phyloP scores from a whole-genome alignment of 768 basidiomycete genomes.

The Podaxis sp. region DNA sequence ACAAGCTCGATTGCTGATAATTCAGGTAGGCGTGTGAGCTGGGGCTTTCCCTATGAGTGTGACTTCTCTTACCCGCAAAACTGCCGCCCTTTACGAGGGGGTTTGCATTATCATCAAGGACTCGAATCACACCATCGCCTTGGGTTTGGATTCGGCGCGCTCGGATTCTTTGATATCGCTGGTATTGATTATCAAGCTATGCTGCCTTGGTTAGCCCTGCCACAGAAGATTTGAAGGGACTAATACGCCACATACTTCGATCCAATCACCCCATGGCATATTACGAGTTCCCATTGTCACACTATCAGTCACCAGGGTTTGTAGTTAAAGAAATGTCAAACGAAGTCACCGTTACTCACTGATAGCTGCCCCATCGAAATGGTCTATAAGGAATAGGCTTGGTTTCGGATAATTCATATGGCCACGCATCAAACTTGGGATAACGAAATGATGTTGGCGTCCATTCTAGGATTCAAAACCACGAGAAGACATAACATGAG shows the following conservation, averaged over 20 bases:
- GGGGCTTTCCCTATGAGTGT: neutral
- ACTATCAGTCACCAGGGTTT: constrained; percentile 29
- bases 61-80: constrained; percentile 33
- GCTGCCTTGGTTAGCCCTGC: neutral
- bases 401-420: constrained; percentile 39
- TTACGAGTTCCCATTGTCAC: constrained; percentile 68
- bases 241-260: constrained; percentile 50
- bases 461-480: constrained; percentile 44
- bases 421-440: constrained; percentile 45
- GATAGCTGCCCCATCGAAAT: constrained; percentile 61
- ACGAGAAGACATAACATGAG: neutral
- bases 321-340: neutral
- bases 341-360: constrained; percentile 40
- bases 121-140: constrained; percentile 45
- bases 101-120: constrained; percentile 43
- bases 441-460: constrained; percentile 49
- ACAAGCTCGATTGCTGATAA: constrained; percentile 60
- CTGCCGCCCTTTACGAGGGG: constrained; percentile 39
- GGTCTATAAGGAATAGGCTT: constrained; percentile 66
- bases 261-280: constrained; percentile 74
- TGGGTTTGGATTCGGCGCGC: constrained; percentile 53
- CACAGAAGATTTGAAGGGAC: neutral
- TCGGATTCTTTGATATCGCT: constrained; percentile 55
- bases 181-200: constrained; percentile 62
- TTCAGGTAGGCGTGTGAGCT: neutral